These are phyloP conservation scores for Cercophora samala DNA, from an alignment of 495 filamentous ascomycete genomes.

Conservation along the genomic window DNA sequence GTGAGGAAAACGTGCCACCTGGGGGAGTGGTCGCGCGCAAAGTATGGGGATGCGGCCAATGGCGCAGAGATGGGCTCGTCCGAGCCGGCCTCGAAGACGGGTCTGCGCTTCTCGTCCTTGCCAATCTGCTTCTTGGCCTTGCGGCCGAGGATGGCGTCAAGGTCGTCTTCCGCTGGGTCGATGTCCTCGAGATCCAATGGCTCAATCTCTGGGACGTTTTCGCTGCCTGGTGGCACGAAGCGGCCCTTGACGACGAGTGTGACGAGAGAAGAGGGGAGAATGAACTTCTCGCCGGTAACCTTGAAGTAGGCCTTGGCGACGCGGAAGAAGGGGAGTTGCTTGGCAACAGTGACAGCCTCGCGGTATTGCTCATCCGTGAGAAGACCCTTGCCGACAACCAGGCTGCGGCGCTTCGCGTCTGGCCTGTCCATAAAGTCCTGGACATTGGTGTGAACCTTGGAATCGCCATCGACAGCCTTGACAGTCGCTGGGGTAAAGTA, in stretches of 20 bases:
- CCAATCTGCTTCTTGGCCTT: slow-evolving; percentile 59
- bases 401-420: slow-evolving; percentile 65
- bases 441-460: slow-evolving; percentile 70
- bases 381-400: slow-evolving; percentile 66
- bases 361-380: slow-evolving; percentile 73
- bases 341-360: slow-evolving; percentile 68
- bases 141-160: slow-evolving; percentile 81
- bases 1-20: slow-evolving; percentile 91
- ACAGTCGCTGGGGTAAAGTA: slow-evolving; percentile 75
- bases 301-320: slow-evolving; percentile 98
- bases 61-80: slow-evolving; percentile 69
- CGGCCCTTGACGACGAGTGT: slow-evolving; percentile 94
- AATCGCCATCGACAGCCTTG: slow-evolving; percentile 69
- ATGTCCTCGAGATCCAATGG: slow-evolving; percentile 81
- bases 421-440: slow-evolving; percentile 84
- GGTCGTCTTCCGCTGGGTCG: slow-evolving; percentile 88
- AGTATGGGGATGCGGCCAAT: slow-evolving; percentile 83
- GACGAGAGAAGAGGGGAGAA: slow-evolving; percentile 90
- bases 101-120: slow-evolving; percentile 57
- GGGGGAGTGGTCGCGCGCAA: slow-evolving; percentile 82
- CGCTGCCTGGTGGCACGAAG: slow-evolving; percentile 80
- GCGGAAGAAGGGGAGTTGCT: slow-evolving; percentile 74
- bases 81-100: slow-evolving; percentile 41
- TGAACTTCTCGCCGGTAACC: slow-evolving; percentile 86
- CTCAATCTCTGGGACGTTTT: slow-evolving; percentile 67